Percentiles rank a stretch among this genome's conserved stretches.
These are phyloP conservation scores for Globomyces sp. DNA, from an alignment of 371 early-diverging fungal genomes.

Conservation along the genomic window DNA sequence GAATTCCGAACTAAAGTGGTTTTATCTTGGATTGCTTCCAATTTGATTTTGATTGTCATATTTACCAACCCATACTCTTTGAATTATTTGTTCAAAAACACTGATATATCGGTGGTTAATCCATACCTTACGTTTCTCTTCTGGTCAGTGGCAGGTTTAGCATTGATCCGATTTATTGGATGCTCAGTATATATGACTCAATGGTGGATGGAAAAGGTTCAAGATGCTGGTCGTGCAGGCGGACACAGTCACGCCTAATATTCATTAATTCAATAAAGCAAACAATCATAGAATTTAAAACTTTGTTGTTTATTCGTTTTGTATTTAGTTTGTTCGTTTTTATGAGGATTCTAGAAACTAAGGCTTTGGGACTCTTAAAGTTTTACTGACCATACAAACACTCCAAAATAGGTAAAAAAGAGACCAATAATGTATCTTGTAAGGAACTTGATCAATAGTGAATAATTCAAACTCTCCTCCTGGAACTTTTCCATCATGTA, in stretches of 20 bases:
- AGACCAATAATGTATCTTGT: neutral
- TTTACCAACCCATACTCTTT: constrained; percentile 30
- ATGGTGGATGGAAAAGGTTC: constrained; percentile 25
- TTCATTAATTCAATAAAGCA: too few species aligned
- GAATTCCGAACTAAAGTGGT: constrained; percentile 80
- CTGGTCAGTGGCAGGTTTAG: constrained; percentile 64
- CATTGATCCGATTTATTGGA: constrained; percentile 75
- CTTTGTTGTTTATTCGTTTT: too few species aligned
- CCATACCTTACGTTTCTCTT: constrained; percentile 31
- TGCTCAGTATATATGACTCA: constrained; percentile 61
- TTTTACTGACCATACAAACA: neutral
- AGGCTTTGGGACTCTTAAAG: neutral
- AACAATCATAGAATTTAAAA: too few species aligned
- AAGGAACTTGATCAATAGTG: neutral
- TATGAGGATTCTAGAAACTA: neutral
- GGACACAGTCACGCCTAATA: too few species aligned
- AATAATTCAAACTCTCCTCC: neutral
- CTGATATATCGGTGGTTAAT: constrained; percentile 20
- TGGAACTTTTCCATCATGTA: neutral
- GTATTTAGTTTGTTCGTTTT: too few species aligned
- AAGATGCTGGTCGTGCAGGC: neutral
- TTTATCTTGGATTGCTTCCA: constrained; percentile 79
- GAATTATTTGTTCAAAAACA: constrained; percentile 16
- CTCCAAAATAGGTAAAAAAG: neutral
- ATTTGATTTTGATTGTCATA: constrained; percentile 67